A percentile compares a stretch with the other conserved stretches of the same genome.
phyloP scores from a whole-genome alignment of 2,329 filamentous ascomycete species.

The Penicillium decumbens region DNA sequence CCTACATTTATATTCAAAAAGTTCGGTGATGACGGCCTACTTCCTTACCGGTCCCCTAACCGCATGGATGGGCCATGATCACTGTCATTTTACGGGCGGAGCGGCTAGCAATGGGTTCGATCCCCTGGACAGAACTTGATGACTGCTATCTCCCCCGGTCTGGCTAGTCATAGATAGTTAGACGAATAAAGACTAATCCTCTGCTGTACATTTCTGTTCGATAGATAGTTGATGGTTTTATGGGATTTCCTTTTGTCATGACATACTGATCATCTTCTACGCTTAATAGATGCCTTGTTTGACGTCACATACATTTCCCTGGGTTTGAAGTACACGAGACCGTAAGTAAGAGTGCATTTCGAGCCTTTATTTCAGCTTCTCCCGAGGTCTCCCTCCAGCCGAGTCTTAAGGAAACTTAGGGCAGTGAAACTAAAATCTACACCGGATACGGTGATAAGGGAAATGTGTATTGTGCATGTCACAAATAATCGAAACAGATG shows the following conservation, averaged over 20 bases:
- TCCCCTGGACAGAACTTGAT: too few species aligned
- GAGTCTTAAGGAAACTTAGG: too few species aligned
- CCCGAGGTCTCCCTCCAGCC: too few species aligned
- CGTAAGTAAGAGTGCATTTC: neutral
- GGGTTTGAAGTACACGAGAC: neutral
- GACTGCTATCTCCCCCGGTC: too few species aligned
- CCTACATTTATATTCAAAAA: neutral
- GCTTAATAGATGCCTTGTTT: neutral
- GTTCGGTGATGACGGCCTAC: too few species aligned
- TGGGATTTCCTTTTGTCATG: neutral
- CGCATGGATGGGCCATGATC: too few species aligned
- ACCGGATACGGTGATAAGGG: conserved; percentile 2
- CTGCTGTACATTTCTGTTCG: too few species aligned
- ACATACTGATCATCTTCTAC: neutral
- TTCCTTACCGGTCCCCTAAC: too few species aligned
- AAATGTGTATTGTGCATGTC: conserved; percentile 25
- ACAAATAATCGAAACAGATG: conserved; percentile 26
- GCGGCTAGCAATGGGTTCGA: too few species aligned
- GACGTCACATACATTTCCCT: neutral
- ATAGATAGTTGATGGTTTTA: neutral
- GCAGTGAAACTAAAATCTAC: neutral
- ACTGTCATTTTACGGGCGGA: too few species aligned
- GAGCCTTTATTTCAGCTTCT: neutral
- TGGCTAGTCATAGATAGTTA: too few species aligned
- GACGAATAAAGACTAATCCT: too few species aligned